Percentiles rank a stretch among this genome's conserved stretches.
phyloP scores from a whole-genome alignment of 2,329 filamentous ascomycete species.

The Westerdykella sp. region DNA sequence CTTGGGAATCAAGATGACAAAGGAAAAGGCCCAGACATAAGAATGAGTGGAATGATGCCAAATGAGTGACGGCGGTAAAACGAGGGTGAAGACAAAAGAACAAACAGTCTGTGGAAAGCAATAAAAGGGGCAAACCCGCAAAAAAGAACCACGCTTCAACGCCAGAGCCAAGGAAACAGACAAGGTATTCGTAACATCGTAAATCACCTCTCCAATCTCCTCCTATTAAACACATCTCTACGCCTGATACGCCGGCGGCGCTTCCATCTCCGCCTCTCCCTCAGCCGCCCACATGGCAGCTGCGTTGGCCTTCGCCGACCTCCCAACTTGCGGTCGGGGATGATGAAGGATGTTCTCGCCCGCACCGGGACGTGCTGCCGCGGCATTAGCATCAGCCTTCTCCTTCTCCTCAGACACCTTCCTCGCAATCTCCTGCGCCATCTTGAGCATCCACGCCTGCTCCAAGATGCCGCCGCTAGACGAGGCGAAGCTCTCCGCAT shows the following conservation, averaged over 20 bases:
- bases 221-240: conserved; percentile 3
- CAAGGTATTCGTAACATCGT: too few species aligned
- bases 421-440: conserved; percentile 84
- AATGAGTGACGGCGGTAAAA: too few species aligned
- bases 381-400: conserved; percentile 1
- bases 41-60: too few species aligned
- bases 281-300: conserved; percentile 17
- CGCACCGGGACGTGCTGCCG: neutral
- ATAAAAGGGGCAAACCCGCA: too few species aligned
- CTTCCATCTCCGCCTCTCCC: conserved; percentile 23
- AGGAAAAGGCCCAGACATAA: too few species aligned
- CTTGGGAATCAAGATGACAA: too few species aligned
- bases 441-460: conserved; percentile 84
- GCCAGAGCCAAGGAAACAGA: too few species aligned
- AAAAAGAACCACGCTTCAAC: too few species aligned
- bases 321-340: conserved; percentile 4
- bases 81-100: too few species aligned
- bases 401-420: conserved; percentile 82
- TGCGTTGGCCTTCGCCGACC: conserved; percentile 1
- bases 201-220: too few species aligned
- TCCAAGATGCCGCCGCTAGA: conserved; percentile 55
- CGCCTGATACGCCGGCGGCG: conserved; percentile 32
- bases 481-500: conserved; percentile 15
- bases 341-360: too few species aligned
- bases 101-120: too few species aligned